Base-by-base conservation (phyloP, 768 basidiomycete genomes). In the Boletus reticuloceps region DNA sequence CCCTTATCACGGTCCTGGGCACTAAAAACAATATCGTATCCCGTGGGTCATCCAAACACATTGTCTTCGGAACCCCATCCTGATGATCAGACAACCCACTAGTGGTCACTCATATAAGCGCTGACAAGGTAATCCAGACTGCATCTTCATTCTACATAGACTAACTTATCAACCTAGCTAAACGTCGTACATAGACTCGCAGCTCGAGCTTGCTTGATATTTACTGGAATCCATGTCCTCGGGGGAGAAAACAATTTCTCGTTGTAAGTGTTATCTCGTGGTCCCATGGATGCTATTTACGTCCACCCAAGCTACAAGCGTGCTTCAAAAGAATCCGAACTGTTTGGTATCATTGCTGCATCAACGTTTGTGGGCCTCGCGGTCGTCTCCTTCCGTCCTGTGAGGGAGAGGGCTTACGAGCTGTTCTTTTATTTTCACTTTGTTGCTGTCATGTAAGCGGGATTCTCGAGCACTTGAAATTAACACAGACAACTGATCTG, bases 391-490 rank as follows among this genome's bases (percentile, higher is more conserved):
- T 47, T 83, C 17, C 76, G 79, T 16, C 82, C 82, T 0, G 55
- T 84, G n/a, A 75, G 82, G 2, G 64, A 72, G n/a, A 66, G 66
- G 6, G 65, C 63, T 1, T 85, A 82, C 50, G 82, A 84, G 59
- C 27, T 79, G 12, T 86, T 85, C 69, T 68, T 80, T 44, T 59
- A 74, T 27, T 38, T 72, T 3, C 84, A 85, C 61, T 73, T 79
- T 46, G 32, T 76, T 6, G 64, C 77, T 36, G 67, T 75, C 48
- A 51, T 73, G 77, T 77, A 55, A 62, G 77, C 56, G 20, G 9
- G 17, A 11, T 5, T 12, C 17, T 20, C 27, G 12, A 11, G n/a
- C 8, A 16, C 43, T 34, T 13, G 8, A n/a, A 19, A 27, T 36
- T 14, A 14, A 20, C 41, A n/a, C 79, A 29, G 79, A 81, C 54